Conservation (phyloP, 2,329 filamentous ascomycete genomes). For the Neonectria punicea region DNA sequence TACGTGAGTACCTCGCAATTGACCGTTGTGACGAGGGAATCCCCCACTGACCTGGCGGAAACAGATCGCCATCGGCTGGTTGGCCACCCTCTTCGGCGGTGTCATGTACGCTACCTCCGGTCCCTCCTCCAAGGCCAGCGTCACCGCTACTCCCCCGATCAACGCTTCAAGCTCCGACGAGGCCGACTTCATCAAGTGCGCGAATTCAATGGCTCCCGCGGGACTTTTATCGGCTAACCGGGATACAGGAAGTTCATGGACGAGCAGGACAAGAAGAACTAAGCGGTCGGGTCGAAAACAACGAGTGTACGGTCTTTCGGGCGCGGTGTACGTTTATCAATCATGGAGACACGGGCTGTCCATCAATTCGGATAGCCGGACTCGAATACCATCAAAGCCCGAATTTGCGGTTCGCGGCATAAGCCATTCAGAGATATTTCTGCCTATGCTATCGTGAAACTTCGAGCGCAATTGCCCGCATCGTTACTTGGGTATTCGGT, state of each 20-base stretch:
- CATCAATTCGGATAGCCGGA: conserved; percentile 38
- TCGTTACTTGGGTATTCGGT: background rate
- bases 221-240: conserved; percentile 38
- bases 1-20: conserved; percentile 59
- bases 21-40: conserved; percentile 13
- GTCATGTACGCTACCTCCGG: conserved; percentile 57
- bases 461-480: background rate
- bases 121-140: conserved; percentile 56
- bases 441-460: conserved; percentile 24
- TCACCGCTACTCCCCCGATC: conserved; percentile 65
- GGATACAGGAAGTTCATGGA: conserved; percentile 52
- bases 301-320: conserved; percentile 41
- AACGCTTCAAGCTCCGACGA: conserved; percentile 71
- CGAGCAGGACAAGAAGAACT: conserved; percentile 55
- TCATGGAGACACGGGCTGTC: conserved; percentile 39
- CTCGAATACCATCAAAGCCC: conserved; percentile 41
- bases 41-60: conserved; percentile 35
- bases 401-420: conserved; percentile 38
- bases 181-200: conserved; percentile 74
- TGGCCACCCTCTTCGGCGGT: conserved; percentile 62
- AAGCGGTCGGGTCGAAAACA: conserved; percentile 35
- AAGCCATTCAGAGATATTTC: conserved; percentile 18
- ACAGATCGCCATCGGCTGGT: conserved; percentile 68
- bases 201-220: conserved; percentile 40
- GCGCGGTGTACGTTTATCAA: conserved; percentile 49